Percentiles rank a stretch among this genome's conserved stretches.
Conservation (phyloP, 805 yeast genomes). For the Lipomyces sp. region DNA sequence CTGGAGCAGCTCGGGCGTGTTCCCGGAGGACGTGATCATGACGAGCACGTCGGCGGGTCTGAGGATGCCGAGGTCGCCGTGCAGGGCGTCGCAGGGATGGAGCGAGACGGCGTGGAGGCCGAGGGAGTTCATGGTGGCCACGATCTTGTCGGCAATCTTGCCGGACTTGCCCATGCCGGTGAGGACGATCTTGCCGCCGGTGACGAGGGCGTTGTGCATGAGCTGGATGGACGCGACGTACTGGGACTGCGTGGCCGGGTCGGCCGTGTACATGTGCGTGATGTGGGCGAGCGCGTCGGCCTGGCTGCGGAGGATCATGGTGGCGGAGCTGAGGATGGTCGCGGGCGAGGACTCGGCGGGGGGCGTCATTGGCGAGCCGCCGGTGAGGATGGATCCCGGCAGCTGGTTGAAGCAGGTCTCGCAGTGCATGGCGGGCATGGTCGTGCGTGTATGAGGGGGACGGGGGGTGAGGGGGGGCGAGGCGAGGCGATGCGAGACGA, state of each 20-base stretch:
- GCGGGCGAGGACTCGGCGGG: slow-evolving; percentile 54
- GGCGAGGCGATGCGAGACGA: neutral
- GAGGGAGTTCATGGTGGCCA: slow-evolving; percentile 78
- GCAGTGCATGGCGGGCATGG: too few species aligned
- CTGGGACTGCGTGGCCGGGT: slow-evolving; percentile 31
- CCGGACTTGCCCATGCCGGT: slow-evolving; percentile 84
- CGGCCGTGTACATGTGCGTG: slow-evolving; percentile 32
- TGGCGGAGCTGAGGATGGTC: slow-evolving; percentile 47
- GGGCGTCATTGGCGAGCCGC: slow-evolving; percentile 35
- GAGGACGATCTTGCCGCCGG: slow-evolving; percentile 66
- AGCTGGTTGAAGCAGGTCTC: too few species aligned
- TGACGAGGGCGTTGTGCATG: slow-evolving; percentile 42
- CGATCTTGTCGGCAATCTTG: slow-evolving; percentile 73
- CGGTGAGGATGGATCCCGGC: neutral
- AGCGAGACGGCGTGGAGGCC: slow-evolving; percentile 63
- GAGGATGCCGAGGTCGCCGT: slow-evolving; percentile 81
- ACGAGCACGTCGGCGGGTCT: slow-evolving; percentile 56
- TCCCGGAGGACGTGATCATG: slow-evolving; percentile 75
- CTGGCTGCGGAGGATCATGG: slow-evolving; percentile 38
- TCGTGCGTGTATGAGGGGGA: neutral
- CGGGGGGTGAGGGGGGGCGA: neutral
- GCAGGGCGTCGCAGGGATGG: slow-evolving; percentile 86
- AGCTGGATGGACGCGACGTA: slow-evolving; percentile 36
- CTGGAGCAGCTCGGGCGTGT: slow-evolving; percentile 66
- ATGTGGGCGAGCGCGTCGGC: slow-evolving; percentile 39